phyloP scores from a whole-genome alignment of 1,284 basidiomycete genomes.

The Ceratobasidium sp. region DNA sequence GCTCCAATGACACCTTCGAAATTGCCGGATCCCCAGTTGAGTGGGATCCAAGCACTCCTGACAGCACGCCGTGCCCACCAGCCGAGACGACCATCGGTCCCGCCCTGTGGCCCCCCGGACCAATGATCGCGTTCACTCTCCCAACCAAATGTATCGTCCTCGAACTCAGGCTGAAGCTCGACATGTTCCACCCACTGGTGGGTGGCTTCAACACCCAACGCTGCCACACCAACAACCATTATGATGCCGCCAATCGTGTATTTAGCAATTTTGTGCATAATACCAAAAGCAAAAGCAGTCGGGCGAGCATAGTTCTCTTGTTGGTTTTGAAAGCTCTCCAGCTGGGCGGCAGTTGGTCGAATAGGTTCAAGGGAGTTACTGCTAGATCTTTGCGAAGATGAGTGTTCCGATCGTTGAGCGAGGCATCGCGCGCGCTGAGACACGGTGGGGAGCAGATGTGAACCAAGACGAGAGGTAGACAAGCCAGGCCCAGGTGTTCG shows the following conservation, averaged over 20 bases:
- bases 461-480: background rate
- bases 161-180: slow-evolving; percentile 59
- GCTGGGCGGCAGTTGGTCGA: slow-evolving; percentile 5
- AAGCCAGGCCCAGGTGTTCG: background rate
- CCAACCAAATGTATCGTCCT: slow-evolving; percentile 76
- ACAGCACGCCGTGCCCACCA: slow-evolving; percentile 69
- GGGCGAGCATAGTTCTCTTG: slow-evolving; percentile 53
- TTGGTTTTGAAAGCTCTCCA: slow-evolving; percentile 44
- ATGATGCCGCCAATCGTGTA: slow-evolving; percentile 50
- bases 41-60: slow-evolving; percentile 77
- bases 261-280: slow-evolving; percentile 49
- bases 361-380: background rate
- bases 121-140: slow-evolving; percentile 71
- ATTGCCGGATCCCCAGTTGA: slow-evolving; percentile 70
- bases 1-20: slow-evolving; percentile 47
- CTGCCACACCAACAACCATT: slow-evolving; percentile 55
- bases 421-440: background rate
- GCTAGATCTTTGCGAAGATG: background rate
- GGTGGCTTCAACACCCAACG: slow-evolving; percentile 62
- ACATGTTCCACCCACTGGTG: slow-evolving; percentile 76
- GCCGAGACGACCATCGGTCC: slow-evolving; percentile 76
- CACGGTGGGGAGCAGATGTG: background rate
- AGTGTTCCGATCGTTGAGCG: background rate
- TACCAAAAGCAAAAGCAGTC: slow-evolving; percentile 50
- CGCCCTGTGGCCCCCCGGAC: slow-evolving; percentile 72